Evolutionary conservation across 2,329 filamentous ascomycete genomes (phyloP).

Genomic region (Huntiella omanensis): DNA sequence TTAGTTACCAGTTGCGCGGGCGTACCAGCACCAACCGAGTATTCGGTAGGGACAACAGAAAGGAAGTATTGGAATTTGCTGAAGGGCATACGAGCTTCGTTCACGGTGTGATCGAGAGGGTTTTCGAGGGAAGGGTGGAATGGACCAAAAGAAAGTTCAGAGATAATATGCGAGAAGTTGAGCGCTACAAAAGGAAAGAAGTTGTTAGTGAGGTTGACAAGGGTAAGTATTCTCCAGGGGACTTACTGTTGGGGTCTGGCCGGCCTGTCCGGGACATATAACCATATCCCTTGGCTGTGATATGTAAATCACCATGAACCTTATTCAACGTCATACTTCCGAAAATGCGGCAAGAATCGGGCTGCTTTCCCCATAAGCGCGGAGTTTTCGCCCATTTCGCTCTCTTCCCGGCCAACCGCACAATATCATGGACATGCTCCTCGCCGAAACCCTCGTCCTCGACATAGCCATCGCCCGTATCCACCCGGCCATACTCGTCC

Average conservation of each 20-base stretch:
- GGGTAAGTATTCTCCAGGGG: neutral
- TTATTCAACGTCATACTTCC: conserved; percentile 86
- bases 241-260: conserved; percentile 61
- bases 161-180: conserved; percentile 96
- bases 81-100: conserved; percentile 57
- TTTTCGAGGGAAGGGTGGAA: conserved; percentile 89
- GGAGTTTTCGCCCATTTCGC: conserved; percentile 63
- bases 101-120: conserved; percentile 80
- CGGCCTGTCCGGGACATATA: conserved; percentile 63
- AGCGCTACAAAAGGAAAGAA: conserved; percentile 34
- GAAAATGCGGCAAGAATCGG: conserved; percentile 73
- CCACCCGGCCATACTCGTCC: conserved; percentile 33
- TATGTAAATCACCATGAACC: conserved; percentile 95
- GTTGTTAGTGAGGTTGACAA: neutral
- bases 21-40: conserved; percentile 40
- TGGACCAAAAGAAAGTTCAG: conserved; percentile 89
- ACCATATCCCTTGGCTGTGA: conserved; percentile 88
- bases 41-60: conserved; percentile 84
- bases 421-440: conserved; percentile 81
- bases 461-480: conserved; percentile 36
- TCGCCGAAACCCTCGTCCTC: conserved; percentile 54
- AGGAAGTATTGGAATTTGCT: conserved; percentile 98
- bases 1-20: conserved; percentile 50
- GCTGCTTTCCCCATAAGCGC: conserved; percentile 30
- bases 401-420: conserved; percentile 46